Evolutionary conservation across 2,329 filamentous ascomycete species (phyloP).

Genomic region (Aplosporella prunicola): DNA sequence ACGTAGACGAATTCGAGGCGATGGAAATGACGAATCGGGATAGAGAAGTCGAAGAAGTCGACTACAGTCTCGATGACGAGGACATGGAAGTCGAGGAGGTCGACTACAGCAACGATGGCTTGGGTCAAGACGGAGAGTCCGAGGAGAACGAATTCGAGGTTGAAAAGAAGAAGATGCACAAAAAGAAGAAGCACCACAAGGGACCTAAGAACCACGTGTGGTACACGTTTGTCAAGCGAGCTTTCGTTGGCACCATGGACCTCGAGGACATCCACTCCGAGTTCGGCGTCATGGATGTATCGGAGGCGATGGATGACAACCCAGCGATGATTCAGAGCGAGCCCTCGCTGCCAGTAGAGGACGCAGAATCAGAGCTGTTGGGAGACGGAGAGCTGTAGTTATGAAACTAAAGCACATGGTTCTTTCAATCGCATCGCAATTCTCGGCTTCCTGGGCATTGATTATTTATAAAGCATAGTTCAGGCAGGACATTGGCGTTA

Average conservation of each 20-base stretch:
- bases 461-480: too few species aligned
- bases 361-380: too few species aligned
- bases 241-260: conserved; percentile 67
- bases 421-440: too few species aligned
- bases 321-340: too few species aligned
- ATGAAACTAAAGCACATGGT: too few species aligned
- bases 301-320: too few species aligned
- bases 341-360: too few species aligned
- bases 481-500: too few species aligned
- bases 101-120: conserved; percentile 21
- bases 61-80: conserved; percentile 11
- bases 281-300: too few species aligned
- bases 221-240: conserved; percentile 66
- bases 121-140: conserved; percentile 22
- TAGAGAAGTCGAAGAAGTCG: neutral
- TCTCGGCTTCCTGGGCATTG: too few species aligned
- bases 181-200: conserved; percentile 38
- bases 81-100: conserved; percentile 14
- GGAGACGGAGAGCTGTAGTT: too few species aligned
- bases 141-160: conserved; percentile 34
- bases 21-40: neutral
- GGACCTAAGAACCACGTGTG: conserved; percentile 54
- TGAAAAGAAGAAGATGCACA: conserved; percentile 44
- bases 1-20: conserved; percentile 20
- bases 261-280: conserved; percentile 51